Percentiles rank a stretch among this genome's conserved stretches.
Conservation (phyloP, 2,329 filamentous ascomycete genomes). For the Huntiella moniliformis region DNA sequence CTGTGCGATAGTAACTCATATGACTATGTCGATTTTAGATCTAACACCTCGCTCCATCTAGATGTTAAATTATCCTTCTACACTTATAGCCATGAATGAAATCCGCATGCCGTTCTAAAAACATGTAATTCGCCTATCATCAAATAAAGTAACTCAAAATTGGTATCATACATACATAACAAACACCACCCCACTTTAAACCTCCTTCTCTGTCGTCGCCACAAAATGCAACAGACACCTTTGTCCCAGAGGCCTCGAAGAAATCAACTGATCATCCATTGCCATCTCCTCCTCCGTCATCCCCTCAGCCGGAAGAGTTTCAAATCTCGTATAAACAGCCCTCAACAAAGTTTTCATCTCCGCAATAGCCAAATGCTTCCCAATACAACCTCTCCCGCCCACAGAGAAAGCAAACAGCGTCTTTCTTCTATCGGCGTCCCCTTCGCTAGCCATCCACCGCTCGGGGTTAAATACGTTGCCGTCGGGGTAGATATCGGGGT, state of each 20-base stretch:
- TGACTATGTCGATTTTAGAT: too few relatives aligned
- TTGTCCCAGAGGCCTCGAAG: conserved; percentile 40
- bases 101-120: too few relatives aligned
- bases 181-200: background rate
- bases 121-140: background rate
- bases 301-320: conserved; percentile 32
- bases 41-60: too few relatives aligned
- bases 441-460: conserved; percentile 59
- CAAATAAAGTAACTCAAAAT: background rate
- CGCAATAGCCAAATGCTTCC: conserved; percentile 44
- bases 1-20: too few relatives aligned
- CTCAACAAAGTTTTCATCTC: conserved; percentile 49
- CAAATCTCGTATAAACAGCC: conserved; percentile 41
- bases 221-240: conserved; percentile 36
- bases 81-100: too few relatives aligned
- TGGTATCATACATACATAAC: background rate
- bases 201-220: conserved; percentile 14
- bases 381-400: conserved; percentile 46
- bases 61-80: too few relatives aligned
- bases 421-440: conserved; percentile 50
- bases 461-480: conserved; percentile 64
- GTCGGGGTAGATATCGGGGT: conserved; percentile 52
- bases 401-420: conserved; percentile 47
- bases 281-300: conserved; percentile 40
- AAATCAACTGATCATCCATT: conserved; percentile 50